Conservation (phyloP, 2,329 filamentous ascomycete genomes). For the Colletotrichum orchidophilum region DNA sequence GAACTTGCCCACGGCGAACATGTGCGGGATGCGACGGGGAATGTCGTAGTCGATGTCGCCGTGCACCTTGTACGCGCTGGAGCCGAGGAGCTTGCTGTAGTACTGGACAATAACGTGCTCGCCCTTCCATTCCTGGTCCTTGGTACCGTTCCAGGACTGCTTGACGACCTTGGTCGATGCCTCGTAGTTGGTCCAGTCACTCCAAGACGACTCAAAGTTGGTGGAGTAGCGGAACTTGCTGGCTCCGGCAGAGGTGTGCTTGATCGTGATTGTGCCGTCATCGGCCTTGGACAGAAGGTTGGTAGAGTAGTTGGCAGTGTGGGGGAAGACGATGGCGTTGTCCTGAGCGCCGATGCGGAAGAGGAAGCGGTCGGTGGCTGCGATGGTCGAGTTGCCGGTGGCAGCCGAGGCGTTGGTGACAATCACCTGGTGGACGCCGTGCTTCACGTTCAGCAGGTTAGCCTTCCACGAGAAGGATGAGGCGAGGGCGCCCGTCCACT, state of each 20-base stretch:
- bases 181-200: constrained; percentile 64
- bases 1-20: constrained; percentile 70
- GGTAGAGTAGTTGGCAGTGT: constrained; percentile 49
- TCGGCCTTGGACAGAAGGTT: constrained; percentile 54
- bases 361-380: constrained; percentile 67
- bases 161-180: constrained; percentile 59
- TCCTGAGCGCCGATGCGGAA: constrained; percentile 26
- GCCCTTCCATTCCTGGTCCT: constrained; percentile 66
- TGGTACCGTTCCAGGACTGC: constrained; percentile 65
- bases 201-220: constrained; percentile 69
- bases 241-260: constrained; percentile 69
- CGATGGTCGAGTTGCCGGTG: constrained; percentile 53
- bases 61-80: constrained; percentile 68
- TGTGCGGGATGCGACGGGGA: constrained; percentile 66
- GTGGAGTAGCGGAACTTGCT: constrained; percentile 71
- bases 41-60: constrained; percentile 56
- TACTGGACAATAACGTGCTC: constrained; percentile 73
- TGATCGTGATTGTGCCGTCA: constrained; percentile 52
- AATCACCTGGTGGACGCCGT: constrained; percentile 69
- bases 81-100: constrained; percentile 67
- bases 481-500: constrained; percentile 61
- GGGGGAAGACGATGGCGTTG: constrained; percentile 34
- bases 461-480: constrained; percentile 63
- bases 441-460: constrained; percentile 64
- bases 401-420: constrained; percentile 62